Evolutionary conservation across 306 rosid genomes (phyloP), one percentile per base, ranked within the genome.

Genomic region (Cicer cuneatum): DNA sequence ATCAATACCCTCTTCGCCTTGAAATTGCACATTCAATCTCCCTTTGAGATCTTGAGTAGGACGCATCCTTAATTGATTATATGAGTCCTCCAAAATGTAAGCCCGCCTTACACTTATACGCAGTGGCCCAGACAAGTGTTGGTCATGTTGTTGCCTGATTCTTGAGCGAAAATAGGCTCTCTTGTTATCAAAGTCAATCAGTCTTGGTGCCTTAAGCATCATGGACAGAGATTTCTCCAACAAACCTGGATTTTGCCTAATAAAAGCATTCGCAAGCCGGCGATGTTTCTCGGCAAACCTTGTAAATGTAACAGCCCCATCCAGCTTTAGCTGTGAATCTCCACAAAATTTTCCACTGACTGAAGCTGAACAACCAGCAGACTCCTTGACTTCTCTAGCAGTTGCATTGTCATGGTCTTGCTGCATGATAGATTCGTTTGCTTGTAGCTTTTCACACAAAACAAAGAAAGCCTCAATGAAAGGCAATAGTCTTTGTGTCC

Each of bases 1-100:
- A 90, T 95, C 99, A 59, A 95, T 90, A 78, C 99, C 99, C 87
- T 95, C 99, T 79, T 95, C 99, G 57, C 97, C 99, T 85, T 95
- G 99, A 84, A 95, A 95, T 81, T 90, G 98, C 65, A 95, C 99
- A 80, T 90, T 95, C 74, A 95, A 82, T 62, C 98, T 80, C 63
- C 98, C 98, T 85, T 83, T 95, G 62, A 95, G 86, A 80, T 95
- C 99, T 52, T 61, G 97, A 87, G 82, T 86, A 46, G 98, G 97
- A 15, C 98, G 93, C 96, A 92, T 92, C 72, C 98, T 88, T 84
- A 95, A 79, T 84, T 95, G 99, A 83, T 92, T 92, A 71, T 95
- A 95, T 1, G 98, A 92, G 81, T 95, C 99, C 87, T 95, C 99
- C 86, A 95, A 86, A 78, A 95, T 90, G 84, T 95, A 95, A 39